A percentile compares a stretch with the other conserved stretches of the same genome.
These are phyloP conservation scores for Zoysia japonica DNA, from an alignment of 176 grass and related monocot species.

Conservation along the genomic window DNA sequence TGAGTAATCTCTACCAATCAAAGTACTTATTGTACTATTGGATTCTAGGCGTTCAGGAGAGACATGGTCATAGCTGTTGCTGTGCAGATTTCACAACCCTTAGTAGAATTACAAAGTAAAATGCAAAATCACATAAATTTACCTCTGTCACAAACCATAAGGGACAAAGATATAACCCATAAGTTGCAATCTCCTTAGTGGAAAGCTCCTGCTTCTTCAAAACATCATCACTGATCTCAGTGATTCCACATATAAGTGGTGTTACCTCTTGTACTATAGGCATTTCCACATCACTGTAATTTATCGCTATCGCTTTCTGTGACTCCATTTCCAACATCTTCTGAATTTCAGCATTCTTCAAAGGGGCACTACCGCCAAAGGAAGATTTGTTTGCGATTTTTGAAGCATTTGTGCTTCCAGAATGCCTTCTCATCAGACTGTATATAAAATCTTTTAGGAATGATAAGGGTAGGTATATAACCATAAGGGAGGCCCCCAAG, in stretches of 20 bases:
- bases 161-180: slow-evolving; percentile 83
- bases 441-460: slow-evolving; percentile 81
- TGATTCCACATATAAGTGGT: slow-evolving; percentile 56
- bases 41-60: not conserved
- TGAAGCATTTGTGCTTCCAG: slow-evolving; percentile 48
- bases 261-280: slow-evolving; percentile 64
- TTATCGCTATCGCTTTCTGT: slow-evolving; percentile 32
- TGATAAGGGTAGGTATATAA: slow-evolving; percentile 86
- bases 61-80: not conserved
- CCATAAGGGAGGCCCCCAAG: slow-evolving; percentile 88
- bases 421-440: slow-evolving; percentile 45
- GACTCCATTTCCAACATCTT: slow-evolving; percentile 90
- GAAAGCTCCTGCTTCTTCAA: slow-evolving; percentile 64
- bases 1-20: slow-evolving; percentile 23
- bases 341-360: slow-evolving; percentile 57
- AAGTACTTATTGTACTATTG: not conserved
- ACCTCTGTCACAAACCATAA: slow-evolving; percentile 99
- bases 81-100: not conserved
- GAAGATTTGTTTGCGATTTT: slow-evolving; percentile 61
- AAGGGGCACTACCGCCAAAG: slow-evolving; percentile 54
- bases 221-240: slow-evolving; percentile 38
- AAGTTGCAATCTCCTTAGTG: slow-evolving; percentile 68
- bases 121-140: slow-evolving; percentile 30
- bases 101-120: not conserved
- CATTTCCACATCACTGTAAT: slow-evolving; percentile 52